Percentiles rank a stretch among this genome's conserved stretches.
These are phyloP conservation scores for Phialocephala subalpina DNA, from an alignment of 2,329 filamentous ascomycete species.

Conservation along the genomic window DNA sequence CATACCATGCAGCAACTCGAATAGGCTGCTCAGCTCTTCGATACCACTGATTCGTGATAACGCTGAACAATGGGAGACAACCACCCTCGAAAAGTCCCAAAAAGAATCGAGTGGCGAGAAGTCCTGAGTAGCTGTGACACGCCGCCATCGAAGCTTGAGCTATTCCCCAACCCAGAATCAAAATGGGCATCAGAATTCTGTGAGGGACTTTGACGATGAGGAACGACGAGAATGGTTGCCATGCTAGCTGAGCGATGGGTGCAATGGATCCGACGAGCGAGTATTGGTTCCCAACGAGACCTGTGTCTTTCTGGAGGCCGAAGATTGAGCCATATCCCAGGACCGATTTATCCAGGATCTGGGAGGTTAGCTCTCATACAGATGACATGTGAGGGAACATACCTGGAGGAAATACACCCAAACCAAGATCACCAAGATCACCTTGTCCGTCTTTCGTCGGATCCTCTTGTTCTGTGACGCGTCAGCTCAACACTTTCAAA, in stretches of 20 bases:
- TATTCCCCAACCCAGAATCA: constrained; percentile 57
- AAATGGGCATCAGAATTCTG: constrained; percentile 61
- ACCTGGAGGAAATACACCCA: constrained; percentile 67
- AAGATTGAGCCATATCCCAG: constrained; percentile 66
- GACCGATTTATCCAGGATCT: constrained; percentile 59
- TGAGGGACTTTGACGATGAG: constrained; percentile 69
- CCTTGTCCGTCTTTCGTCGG: constrained; percentile 66
- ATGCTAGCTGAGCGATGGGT: constrained; percentile 66
- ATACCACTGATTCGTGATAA: constrained; percentile 50
- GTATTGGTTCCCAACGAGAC: constrained; percentile 60
- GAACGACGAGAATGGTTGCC: constrained; percentile 66
- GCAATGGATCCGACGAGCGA: constrained; percentile 63
- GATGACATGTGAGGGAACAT: constrained; percentile 2
- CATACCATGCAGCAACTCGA: constrained; percentile 46
- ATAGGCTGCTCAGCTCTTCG: constrained; percentile 48
- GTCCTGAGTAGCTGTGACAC: constrained; percentile 70
- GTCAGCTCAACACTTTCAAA: not conserved
- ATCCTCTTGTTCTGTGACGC: constrained; percentile 59
- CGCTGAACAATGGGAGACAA: constrained; percentile 48
- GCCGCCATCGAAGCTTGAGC: constrained; percentile 56
- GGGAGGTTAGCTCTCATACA: not conserved
- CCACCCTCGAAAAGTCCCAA: constrained; percentile 78
- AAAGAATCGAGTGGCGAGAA: constrained; percentile 85
- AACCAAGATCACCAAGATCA: constrained; percentile 61
- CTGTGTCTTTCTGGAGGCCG: constrained; percentile 62